Evolutionary conservation across 2,329 filamentous ascomycete species (phyloP), one percentile per base, ranked within the genome.

Genomic region (Ophiostoma montium): DNA sequence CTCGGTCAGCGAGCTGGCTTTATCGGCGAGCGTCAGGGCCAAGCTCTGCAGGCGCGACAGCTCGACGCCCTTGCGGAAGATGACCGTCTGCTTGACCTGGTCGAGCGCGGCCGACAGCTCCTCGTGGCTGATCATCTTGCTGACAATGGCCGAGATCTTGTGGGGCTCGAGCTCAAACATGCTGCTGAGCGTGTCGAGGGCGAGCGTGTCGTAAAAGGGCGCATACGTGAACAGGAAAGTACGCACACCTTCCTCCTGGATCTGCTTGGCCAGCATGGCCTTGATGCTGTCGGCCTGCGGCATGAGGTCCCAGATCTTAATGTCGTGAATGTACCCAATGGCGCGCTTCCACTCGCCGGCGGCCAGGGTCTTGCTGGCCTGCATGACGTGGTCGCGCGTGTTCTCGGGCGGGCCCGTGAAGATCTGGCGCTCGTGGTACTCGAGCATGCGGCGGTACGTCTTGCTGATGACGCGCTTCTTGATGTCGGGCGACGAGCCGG

Each of bases 281-380:
- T 96, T 96, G 74, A 96, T 94, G 65, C 88, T 85, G 50, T 90
- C 86, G 21, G 85, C 78, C 66, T 92, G 83, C 51, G 89, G 85
- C 79, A 98, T 94, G 57, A 98, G 77, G 49, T 98, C 92, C 92
- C 92, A 98, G 65, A 98, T 98, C 80, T 95, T 98, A 72, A 98
- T 98, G 62, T 82, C 86, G 72, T 92, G 88, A 67, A 98, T 89
- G 67, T 94, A 92, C 54, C 84, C 77, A 19, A 83, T 89, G 15
- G 89, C 84, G 74, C 94, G 94, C 79, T 95, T 95, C 92, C 92
- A 98, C 70, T 98, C 92, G 57, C 94, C 92, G 18, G 88, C 89
- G 31, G 92, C 90, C 53, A 98, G 77, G 47, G 92, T 89, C 72
- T 96, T 95, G 53, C 92, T 95, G 13, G 89, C 90, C 72, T 96